A percentile compares a stretch with the other conserved stretches of the same genome.
Conservation (phyloP, 805 yeast species). For the Teunomyces cretensis region DNA sequence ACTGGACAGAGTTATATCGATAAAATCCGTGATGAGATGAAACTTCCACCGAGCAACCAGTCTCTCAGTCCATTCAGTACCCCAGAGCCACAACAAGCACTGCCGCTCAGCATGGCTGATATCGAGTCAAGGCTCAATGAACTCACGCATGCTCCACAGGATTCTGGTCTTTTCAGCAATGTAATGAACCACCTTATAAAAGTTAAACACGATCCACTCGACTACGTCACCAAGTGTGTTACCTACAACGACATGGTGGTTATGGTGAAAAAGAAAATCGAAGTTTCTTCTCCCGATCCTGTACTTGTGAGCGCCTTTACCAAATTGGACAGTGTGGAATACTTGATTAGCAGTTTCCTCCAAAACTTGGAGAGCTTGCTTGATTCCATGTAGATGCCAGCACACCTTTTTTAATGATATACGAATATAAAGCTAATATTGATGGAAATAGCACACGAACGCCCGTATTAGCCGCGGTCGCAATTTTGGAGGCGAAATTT, state of each 20-base stretch:
- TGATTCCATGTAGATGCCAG: constrained; percentile 1
- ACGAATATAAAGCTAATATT: too few relatives aligned
- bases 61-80: not conserved
- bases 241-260: constrained; percentile 60
- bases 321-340: constrained; percentile 62
- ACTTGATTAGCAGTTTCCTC: constrained; percentile 37
- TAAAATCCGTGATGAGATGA: constrained; percentile 53
- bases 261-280: constrained; percentile 56
- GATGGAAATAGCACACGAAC: too few relatives aligned
- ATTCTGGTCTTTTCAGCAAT: constrained; percentile 15
- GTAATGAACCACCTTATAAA: constrained; percentile 27
- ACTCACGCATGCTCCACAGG: constrained; percentile 8
- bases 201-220: constrained; percentile 39
- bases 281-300: constrained; percentile 68
- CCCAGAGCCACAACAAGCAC: constrained; percentile 11
- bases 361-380: constrained; percentile 14
- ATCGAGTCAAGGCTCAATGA: constrained; percentile 18
- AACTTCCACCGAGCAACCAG: constrained; percentile 22
- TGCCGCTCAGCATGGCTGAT: constrained; percentile 23
- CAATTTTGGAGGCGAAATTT: not conserved
- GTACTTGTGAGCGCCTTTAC: constrained; percentile 59
- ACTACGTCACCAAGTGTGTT: constrained; percentile 55
- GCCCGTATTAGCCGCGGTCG: too few relatives aligned
- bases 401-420: not conserved
- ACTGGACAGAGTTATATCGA: constrained; percentile 53